Evolutionary conservation across 176 grass and related monocot genomes (phyloP).

Genomic region (Raddia distichophylla): DNA sequence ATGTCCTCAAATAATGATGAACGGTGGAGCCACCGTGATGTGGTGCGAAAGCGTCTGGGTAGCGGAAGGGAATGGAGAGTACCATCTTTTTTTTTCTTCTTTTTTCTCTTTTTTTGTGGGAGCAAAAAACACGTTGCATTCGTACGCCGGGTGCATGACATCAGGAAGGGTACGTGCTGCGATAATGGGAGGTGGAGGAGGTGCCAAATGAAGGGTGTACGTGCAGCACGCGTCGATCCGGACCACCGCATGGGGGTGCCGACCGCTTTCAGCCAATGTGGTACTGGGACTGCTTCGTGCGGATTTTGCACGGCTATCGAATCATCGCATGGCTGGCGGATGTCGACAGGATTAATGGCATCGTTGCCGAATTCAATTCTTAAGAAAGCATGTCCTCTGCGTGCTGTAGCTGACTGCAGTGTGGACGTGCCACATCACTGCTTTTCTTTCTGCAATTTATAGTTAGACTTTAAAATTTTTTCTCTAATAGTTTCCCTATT

Average conservation of each 20-base stretch:
- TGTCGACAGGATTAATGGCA: not conserved
- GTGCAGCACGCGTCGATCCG: not conserved
- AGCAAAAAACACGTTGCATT: not conserved
- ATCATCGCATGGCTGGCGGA: conserved; percentile 12
- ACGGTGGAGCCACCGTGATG: not conserved
- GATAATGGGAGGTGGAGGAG: not conserved
- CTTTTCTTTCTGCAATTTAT: no score
- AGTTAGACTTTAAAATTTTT: no score
- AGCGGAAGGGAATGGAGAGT: not conserved
- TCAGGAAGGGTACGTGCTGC: no score
- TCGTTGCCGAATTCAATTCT: not conserved
- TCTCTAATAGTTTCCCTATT: no score
- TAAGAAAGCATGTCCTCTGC: no score
- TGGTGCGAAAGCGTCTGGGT: not conserved
- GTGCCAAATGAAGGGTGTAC: not conserved
- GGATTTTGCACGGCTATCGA: not conserved
- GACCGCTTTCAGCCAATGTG: not conserved
- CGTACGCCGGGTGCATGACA: no score
- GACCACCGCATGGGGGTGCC: not conserved
- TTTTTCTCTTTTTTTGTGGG: not conserved
- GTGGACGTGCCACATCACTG: no score
- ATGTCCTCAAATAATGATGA: not conserved
- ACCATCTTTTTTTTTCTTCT: not conserved
- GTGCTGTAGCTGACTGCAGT: no score
- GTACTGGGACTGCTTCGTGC: not conserved